Conservation (phyloP, 176 grass and related monocot species). For the Elaeis guineensis region DNA sequence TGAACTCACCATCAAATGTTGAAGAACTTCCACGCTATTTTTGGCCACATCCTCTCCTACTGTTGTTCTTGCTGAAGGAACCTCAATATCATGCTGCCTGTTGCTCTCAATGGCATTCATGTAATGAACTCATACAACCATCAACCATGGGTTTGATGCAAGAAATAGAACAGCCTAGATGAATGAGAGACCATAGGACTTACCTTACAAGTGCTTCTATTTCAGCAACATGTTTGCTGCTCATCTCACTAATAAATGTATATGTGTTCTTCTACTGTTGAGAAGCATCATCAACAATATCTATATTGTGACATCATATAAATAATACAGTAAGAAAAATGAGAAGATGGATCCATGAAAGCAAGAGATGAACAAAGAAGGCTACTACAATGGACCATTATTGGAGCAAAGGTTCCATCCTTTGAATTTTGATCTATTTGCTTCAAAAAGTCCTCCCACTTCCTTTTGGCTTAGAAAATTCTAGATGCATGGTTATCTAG, state of each 20-base stretch:
- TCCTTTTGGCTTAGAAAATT: too few species aligned
- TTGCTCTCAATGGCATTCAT: constrained; percentile 52
- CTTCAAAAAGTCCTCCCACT: too few species aligned
- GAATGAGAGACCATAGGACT: too few species aligned
- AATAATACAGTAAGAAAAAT: too few species aligned
- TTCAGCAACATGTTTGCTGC: constrained; percentile 63
- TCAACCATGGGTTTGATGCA: background rate
- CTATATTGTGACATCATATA: constrained; percentile 24
- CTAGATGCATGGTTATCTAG: too few species aligned
- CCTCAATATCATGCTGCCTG: constrained; percentile 62
- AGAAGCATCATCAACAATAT: constrained; percentile 56
- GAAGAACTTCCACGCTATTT: constrained; percentile 42
- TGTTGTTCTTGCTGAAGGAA: constrained; percentile 36
- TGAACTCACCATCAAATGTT: too few species aligned
- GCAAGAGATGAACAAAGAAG: too few species aligned
- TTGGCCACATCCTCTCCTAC: background rate
- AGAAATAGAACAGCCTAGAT: background rate
- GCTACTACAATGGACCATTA: too few species aligned
- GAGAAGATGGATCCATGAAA: too few species aligned
- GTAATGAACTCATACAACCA: constrained; percentile 13
- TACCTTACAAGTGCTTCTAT: too few species aligned
- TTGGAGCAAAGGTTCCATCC: too few species aligned
- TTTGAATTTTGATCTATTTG: too few species aligned
- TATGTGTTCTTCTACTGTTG: constrained; percentile 71
- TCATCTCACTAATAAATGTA: constrained; percentile 47